Base-by-base conservation (phyloP, 768 basidiomycete species). In the Boletus patriciae region DNA sequence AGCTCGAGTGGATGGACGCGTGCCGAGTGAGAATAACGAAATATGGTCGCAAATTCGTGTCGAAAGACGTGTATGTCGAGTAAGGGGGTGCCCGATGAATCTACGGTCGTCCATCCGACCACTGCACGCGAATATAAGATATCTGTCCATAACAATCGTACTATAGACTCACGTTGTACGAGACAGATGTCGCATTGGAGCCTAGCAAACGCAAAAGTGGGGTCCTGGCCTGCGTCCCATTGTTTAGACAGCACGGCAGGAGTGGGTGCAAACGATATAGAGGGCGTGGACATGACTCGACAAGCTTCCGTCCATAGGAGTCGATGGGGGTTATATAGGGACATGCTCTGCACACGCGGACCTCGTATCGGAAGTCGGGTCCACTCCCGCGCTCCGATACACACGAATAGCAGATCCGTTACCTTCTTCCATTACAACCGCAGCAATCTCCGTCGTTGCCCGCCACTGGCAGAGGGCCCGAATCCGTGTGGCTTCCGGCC, bases 41-140 rank as follows among this genome's bases (percentile, higher is more conserved):
- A 86, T 50, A 86, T 86, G 60, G 81, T 80, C 67, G 81, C 80
- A 60, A 85, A 84, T 68, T 86, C 84, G 64, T 86, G 83, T 18
- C 65, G 61, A 55, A 73, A 73, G 49, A 73, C 40, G 31, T 66
- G 58, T 1, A 73, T 50, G 33, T 66, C 62, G 21, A 71, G 51
- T n/a, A 55, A 25, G 11, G 60, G 52, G 2, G 59, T 48, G 3
- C 57, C 55, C 4, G 59, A 63, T 4, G 59, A 15, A 41, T 67
- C 64, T 8, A 50, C 25, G 27, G 41, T 29, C 7, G 69, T 52
- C 58, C 55, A 65, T 45, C 61, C 61, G 27, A 59, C 25, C 37
- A 66, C 66, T 64, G 29, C 15, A 31, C 10, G 9, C 23, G 15
- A 37, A 13, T 19, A 18, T 23, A 3, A 21, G 40, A 41, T 3